Evolutionary conservation across 352 stramenopile genomes (phyloP).

Genomic region (Pythium sukuiense): DNA sequence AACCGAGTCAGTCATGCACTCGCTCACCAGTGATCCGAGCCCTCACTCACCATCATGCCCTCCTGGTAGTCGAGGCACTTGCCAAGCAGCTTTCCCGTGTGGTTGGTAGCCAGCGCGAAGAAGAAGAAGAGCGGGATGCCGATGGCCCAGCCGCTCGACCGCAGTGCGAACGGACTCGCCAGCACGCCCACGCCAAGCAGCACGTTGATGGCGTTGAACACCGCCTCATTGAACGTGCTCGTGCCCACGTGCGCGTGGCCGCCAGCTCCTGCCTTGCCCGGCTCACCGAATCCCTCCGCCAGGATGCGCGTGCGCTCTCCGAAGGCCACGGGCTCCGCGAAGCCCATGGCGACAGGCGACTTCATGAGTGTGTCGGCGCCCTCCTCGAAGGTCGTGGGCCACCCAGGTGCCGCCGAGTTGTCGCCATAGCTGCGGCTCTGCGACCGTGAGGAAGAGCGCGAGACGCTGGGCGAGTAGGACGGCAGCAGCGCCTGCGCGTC

Average conservation of each 20-base stretch:
- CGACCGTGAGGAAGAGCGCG: slow-evolving; percentile 33
- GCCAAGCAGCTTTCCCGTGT: slow-evolving; percentile 83
- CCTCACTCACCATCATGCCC: slow-evolving; percentile 55
- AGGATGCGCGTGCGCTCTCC: slow-evolving; percentile 44
- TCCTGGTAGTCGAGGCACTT: slow-evolving; percentile 81
- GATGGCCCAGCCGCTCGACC: slow-evolving; percentile 72
- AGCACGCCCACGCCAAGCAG: slow-evolving; percentile 83
- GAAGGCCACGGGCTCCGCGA: slow-evolving; percentile 42
- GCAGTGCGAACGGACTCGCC: slow-evolving; percentile 81
- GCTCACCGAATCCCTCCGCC: slow-evolving; percentile 26
- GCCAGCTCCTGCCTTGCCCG: slow-evolving; percentile 7
- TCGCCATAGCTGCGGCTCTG: slow-evolving; percentile 24
- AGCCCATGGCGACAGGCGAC: slow-evolving; percentile 44
- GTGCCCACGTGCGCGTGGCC: slow-evolving; percentile 36
- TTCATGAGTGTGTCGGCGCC: slow-evolving; percentile 50
- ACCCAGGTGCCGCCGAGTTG: slow-evolving; percentile 35
- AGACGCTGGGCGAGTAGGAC: slow-evolving; percentile 62
- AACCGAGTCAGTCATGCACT: not conserved
- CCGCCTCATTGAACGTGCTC: slow-evolving; percentile 70
- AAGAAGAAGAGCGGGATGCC: slow-evolving; percentile 78
- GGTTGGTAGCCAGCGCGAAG: slow-evolving; percentile 84
- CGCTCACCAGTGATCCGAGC: not conserved
- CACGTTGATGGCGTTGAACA: slow-evolving; percentile 88
- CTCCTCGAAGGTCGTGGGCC: slow-evolving; percentile 76
- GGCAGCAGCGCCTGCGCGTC: slow-evolving; percentile 42